Conservation (phyloP, 176 grass and related monocot species). For the Eremochloa ophiuroides region DNA sequence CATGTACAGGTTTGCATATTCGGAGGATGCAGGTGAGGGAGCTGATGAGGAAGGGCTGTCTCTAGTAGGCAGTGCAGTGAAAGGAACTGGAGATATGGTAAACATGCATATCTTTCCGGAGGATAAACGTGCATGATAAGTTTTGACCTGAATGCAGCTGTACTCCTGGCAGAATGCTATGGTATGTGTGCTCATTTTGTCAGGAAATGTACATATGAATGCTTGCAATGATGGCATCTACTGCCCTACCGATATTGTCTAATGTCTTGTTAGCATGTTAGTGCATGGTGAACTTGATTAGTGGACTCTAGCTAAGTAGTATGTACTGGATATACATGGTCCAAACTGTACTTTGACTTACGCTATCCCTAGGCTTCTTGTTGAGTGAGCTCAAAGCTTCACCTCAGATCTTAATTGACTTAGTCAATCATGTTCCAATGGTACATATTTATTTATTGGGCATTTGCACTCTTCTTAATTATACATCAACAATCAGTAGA, state of each 20-base stretch:
- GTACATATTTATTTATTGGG: background rate
- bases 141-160: slow-evolving; percentile 22
- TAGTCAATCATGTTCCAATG: background rate
- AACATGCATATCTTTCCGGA: slow-evolving; percentile 86
- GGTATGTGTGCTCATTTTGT: slow-evolving; percentile 46
- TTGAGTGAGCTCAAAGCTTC: background rate
- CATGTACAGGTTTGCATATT: slow-evolving; percentile 78
- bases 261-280: background rate
- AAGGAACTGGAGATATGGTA: slow-evolving; percentile 85
- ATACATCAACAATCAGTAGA: background rate
- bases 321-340: too few species aligned
- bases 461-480: background rate
- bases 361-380: background rate
- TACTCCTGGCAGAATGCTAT: slow-evolving; percentile 41
- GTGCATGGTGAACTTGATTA: background rate
- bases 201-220: background rate
- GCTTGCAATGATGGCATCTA: background rate
- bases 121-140: slow-evolving; percentile 80
- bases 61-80: slow-evolving; percentile 65
- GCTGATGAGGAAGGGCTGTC: slow-evolving; percentile 88
- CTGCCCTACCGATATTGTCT: background rate
- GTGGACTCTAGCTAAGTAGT: slow-evolving; percentile 1
- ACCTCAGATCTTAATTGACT: background rate
- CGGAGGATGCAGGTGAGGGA: slow-evolving; percentile 82
- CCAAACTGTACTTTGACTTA: background rate